phyloP scores from a whole-genome alignment of 1,284 basidiomycete genomes.

The Heliocybe sulcata region DNA sequence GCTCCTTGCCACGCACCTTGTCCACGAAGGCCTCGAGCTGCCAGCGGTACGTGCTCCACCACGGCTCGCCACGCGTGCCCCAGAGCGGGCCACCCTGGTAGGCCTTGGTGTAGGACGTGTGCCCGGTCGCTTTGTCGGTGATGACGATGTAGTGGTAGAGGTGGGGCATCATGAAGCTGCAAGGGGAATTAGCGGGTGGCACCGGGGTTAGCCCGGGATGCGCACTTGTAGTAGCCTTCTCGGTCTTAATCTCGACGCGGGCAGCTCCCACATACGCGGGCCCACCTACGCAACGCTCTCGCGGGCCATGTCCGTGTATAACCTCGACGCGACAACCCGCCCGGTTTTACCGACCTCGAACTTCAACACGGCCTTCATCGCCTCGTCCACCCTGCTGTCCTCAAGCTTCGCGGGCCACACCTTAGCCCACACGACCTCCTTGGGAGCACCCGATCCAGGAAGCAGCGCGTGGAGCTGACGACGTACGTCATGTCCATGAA shows the following conservation, averaged over 20 bases:
- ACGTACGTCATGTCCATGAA: constrained; percentile 16
- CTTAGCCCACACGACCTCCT: constrained; percentile 10
- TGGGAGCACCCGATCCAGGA: constrained; percentile 9
- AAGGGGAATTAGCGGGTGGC: neutral
- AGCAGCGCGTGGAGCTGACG: constrained; percentile 13
- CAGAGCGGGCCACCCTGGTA: constrained; percentile 4
- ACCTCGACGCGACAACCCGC: neutral
- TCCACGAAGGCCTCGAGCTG: constrained; percentile 2
- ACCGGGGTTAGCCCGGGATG: neutral
- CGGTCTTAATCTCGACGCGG: constrained; percentile 14
- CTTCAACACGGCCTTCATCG: constrained; percentile 13
- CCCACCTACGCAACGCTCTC: constrained; percentile 8
- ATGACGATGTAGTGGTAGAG: constrained; percentile 15
- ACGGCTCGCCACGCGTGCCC: neutral
- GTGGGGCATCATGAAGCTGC: constrained; percentile 13
- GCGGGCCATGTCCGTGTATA: constrained; percentile 11
- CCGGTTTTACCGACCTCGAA: constrained; percentile 4
- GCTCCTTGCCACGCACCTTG: constrained; percentile 1
- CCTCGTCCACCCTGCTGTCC: constrained; percentile 13
- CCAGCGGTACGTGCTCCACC: constrained; percentile 1
- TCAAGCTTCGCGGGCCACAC: constrained; percentile 9
- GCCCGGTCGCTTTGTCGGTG: constrained; percentile 13
- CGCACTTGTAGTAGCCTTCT: constrained; percentile 13
- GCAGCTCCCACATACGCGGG: constrained; percentile 13
- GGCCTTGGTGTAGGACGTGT: constrained; percentile 13